Base-by-base conservation (phyloP, 371 early-diverging fungal species). In the Mortierella sp. region DNA sequence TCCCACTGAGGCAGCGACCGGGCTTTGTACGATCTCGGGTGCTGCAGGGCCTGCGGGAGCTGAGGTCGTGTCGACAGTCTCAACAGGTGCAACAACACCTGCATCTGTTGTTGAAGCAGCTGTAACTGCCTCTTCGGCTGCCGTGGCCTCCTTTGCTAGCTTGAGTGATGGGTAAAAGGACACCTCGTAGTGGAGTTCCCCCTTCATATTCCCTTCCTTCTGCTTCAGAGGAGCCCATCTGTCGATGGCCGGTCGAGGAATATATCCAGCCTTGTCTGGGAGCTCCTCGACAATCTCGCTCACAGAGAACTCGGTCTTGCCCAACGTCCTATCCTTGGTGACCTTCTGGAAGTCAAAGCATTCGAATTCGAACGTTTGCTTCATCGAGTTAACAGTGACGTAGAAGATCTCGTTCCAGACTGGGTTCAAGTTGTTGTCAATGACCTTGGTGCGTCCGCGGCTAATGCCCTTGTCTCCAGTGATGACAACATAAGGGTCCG, bases 341-440 rank as follows among this genome's bases (percentile, higher is more conserved):
- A 89, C 49, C 28, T 86, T 81, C 58, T 90, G 90, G 72, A 80
- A 90, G 78, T 95, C 95, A 75, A 90, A 86, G 48, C 94, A 80
- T 67, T 95, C 94, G 47, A 95, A 80, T 6, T 86, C 85, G 23
- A 95, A 71, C 30, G 82, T 59, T 52, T 94, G 92, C 56, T 83
- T 86, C 11, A 89, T 63, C 1, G 87, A 83, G 50, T 88, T 90
- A 28, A 94, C 82, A 1, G 91, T 84, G 11, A 95, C 78, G 56
- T 90, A 92, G 56, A 87, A 86, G 11, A 87, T 84, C 66, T 95
- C 93, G 58, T 96, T 91, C 95, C 95, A 98, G 52, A 89, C 88
- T 0, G 97, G 98, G 56, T 91, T 87, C 50, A 92, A 69, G 50
- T 89, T 90, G 58, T 86, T 86, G 34, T 87, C 83, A 52, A 94